A percentile compares a stretch with the other conserved stretches of the same genome.
Conservation (phyloP, 176 grass and related monocot species). For the Aegilops speltoides region DNA sequence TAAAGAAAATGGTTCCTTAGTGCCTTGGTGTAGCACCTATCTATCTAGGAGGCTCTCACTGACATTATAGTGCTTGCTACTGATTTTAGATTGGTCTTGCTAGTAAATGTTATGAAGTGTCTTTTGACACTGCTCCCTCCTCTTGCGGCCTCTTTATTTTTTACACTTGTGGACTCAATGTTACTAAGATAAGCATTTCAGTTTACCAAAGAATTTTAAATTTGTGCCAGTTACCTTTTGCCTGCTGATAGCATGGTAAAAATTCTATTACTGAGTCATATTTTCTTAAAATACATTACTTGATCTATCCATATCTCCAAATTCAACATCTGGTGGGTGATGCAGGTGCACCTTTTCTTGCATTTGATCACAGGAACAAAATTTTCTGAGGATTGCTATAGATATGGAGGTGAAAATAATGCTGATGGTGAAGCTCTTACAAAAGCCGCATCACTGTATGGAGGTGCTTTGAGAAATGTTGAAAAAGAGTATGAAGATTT, state of each 20-base stretch:
- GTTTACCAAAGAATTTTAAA: background rate
- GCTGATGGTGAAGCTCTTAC: constrained; percentile 61
- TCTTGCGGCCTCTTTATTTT: background rate
- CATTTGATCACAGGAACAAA: constrained; percentile 69
- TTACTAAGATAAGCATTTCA: background rate
- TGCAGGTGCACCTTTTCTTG: constrained; percentile 24
- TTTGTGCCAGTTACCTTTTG: background rate
- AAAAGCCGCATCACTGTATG: constrained; percentile 80
- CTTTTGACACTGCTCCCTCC: background rate
- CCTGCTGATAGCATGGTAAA: background rate
- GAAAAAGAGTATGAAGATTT: constrained; percentile 97
- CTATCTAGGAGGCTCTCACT: background rate
- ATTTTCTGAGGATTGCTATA: constrained; percentile 97
- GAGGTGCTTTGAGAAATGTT: constrained; percentile 92
- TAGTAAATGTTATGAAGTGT: background rate
- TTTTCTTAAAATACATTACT: background rate
- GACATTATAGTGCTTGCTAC: background rate
- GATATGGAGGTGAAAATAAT: constrained; percentile 86
- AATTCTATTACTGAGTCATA: background rate
- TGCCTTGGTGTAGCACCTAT: background rate
- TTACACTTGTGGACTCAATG: background rate
- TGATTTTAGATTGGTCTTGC: constrained; percentile 14
- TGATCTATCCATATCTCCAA: constrained; percentile 2
- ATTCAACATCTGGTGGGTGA: constrained; percentile 20
- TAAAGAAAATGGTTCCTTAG: background rate